Conservation (phyloP, 345 rosid species). For the Ceriops decandra region DNA sequence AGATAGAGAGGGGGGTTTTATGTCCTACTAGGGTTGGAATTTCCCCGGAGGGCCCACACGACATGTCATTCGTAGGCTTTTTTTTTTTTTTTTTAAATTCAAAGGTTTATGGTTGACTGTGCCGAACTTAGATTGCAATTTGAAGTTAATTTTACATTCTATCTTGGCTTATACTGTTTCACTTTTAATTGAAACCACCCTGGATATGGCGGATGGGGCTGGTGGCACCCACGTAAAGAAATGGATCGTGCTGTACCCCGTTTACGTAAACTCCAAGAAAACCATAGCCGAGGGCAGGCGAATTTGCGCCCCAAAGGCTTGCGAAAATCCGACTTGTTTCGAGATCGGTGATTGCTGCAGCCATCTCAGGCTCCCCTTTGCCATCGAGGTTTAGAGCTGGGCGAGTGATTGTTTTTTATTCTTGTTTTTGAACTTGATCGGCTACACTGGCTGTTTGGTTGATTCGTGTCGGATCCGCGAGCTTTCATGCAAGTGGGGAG, state of each 20-base stretch:
- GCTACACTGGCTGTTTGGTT: neutral
- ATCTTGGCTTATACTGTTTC: too few relatives aligned
- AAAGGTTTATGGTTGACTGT: too few relatives aligned
- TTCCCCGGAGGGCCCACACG: too few relatives aligned
- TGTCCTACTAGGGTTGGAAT: too few relatives aligned
- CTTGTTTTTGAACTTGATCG: neutral
- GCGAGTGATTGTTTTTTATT: too few relatives aligned
- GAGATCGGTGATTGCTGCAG: slow-evolving; percentile 89
- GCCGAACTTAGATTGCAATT: too few relatives aligned
- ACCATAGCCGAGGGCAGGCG: slow-evolving; percentile 90
- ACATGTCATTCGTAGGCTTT: too few relatives aligned
- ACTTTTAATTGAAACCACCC: too few relatives aligned
- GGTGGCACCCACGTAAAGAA: slow-evolving; percentile 20
- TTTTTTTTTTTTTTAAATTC: too few relatives aligned
- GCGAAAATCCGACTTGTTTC: slow-evolving; percentile 78
- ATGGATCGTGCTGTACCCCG: slow-evolving; percentile 81
- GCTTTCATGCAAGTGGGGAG: slow-evolving; percentile 95
- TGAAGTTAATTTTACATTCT: too few relatives aligned
- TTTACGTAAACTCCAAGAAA: slow-evolving; percentile 84
- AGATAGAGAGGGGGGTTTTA: too few relatives aligned
- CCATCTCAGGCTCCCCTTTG: slow-evolving; percentile 64
- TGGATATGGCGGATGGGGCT: neutral
- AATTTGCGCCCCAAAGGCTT: slow-evolving; percentile 49
- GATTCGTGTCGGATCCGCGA: slow-evolving; percentile 55
- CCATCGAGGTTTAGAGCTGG: slow-evolving; percentile 59